Conservation (phyloP, 73 alveolate species). For the Symbiodinium natans region DNA sequence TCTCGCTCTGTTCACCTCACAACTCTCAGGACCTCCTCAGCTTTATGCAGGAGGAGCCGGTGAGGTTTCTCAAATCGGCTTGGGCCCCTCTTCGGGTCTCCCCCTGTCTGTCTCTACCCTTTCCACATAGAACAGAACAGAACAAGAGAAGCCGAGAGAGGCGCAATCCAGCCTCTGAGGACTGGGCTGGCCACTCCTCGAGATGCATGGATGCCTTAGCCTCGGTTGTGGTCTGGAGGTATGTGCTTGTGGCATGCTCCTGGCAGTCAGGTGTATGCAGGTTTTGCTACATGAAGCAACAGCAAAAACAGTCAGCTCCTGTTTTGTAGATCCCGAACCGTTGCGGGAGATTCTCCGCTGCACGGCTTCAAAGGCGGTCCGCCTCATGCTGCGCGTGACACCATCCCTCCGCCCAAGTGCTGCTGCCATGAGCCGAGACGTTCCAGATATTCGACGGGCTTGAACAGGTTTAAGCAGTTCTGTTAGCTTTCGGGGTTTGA, state of each 20-base stretch:
- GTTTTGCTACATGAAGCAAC: too few species aligned
- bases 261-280: too few species aligned
- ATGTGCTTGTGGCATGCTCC: neutral
- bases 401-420: slow-evolving; percentile 50
- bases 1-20: too few species aligned
- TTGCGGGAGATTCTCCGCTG: too few species aligned
- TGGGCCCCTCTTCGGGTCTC: neutral
- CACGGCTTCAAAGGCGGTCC: slow-evolving; percentile 29
- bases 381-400: slow-evolving; percentile 60
- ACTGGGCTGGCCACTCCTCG: slow-evolving; percentile 61
- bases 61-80: slow-evolving; percentile 39
- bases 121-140: neutral
- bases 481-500: too few species aligned
- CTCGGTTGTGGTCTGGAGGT: neutral
- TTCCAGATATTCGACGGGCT: too few species aligned
- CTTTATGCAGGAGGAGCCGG: slow-evolving; percentile 46
- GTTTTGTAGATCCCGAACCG: neutral
- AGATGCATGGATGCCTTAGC: slow-evolving; percentile 30
- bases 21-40: slow-evolving; percentile 6
- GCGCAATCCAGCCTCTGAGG: too few species aligned
- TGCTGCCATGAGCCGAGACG: neutral
- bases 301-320: too few species aligned
- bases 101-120: neutral
- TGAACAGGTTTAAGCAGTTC: too few species aligned
- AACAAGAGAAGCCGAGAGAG: too few species aligned